Base-by-base conservation (phyloP, 768 basidiomycete genomes). In the Boletus rubropictus region DNA sequence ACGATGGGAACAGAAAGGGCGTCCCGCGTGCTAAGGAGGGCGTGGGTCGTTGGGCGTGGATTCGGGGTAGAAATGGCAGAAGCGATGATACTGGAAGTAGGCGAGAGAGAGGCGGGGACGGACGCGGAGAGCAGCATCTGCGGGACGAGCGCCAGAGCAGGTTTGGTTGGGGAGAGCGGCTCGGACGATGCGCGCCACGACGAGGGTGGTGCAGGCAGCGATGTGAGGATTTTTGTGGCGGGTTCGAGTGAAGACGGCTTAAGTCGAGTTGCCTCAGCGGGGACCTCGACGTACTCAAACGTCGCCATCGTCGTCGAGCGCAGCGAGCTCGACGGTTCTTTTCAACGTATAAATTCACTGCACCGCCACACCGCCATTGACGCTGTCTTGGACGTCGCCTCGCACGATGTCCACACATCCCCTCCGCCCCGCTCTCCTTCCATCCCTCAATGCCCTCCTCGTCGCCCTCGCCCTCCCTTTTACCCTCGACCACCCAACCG, bases 1-100 rank as follows among this genome's bases (percentile, higher is more conserved):
- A 83, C 85, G 22, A 82, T 81, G 0, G 82, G 86, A 4, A 95
- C 69, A 1, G 87, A 89, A 5, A 95, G 74, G 0, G 87, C 79
- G 55, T 86, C 86, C 24, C 72, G 70, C 1, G 77, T 77, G 15
- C 78, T 80, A 12, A 87, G 57, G 24, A 86, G 64, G 46, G 45
- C 7, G 14, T 38, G 17, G 0, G 42, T 1, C 3, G 34, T 20
- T 7, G 46, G 20, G 32, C 51, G 50, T 43, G 48, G 66, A 59
- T 37, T 52, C 29, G 44, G 61, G 57, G 46, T 52, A 48, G 39
- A 60, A 54, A 42, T 65, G 44, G 56, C 51, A 21, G 42, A 64
- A 4, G 58, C 22, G 11, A 52, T 49, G 35, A 44, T 29, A 34
- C 36, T 33, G 17, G 53, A 22, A 0, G 54, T 33, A 7, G 55